Evolutionary conservation across 495 filamentous ascomycete species (phyloP).

Genomic region (Penicillium chermesinum): DNA sequence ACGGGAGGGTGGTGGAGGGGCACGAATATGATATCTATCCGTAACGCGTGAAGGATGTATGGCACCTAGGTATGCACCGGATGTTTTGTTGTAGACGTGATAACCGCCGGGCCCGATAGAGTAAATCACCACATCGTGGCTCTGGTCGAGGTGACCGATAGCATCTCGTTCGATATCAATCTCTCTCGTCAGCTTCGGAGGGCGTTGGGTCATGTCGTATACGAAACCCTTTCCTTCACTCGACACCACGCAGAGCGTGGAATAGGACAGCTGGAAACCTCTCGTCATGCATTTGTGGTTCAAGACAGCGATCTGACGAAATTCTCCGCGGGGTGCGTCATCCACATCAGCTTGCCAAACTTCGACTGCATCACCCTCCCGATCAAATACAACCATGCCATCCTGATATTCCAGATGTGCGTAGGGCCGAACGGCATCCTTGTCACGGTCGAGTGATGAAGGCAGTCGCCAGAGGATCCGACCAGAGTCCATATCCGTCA

Average conservation of each 20-base stretch:
- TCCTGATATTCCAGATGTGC: constrained; percentile 41
- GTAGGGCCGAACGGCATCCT: constrained; percentile 28
- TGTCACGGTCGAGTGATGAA: constrained; percentile 25
- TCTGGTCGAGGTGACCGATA: constrained; percentile 37
- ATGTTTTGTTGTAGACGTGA: constrained; percentile 28
- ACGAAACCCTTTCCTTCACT: constrained; percentile 36
- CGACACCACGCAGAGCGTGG: constrained; percentile 38
- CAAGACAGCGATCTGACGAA: constrained; percentile 33
- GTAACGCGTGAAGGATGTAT: constrained; percentile 26
- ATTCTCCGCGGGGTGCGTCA: constrained; percentile 30
- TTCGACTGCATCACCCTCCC: constrained; percentile 35
- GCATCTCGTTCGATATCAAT: constrained; percentile 29
- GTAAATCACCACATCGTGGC: constrained; percentile 32
- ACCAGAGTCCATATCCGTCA: constrained; percentile 38
- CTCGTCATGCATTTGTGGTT: constrained; percentile 35
- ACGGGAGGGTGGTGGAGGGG: constrained; percentile 13
- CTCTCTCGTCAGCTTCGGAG: constrained; percentile 26
- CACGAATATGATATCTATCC: constrained; percentile 29
- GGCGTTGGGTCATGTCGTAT: constrained; percentile 37
- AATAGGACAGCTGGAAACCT: constrained; percentile 37
- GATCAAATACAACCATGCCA: constrained; percentile 38
- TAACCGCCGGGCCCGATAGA: constrained; percentile 36
- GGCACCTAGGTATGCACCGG: constrained; percentile 25
- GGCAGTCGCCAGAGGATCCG: constrained; percentile 33
- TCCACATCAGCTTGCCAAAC: constrained; percentile 34